Base-by-base conservation (phyloP, 140 eudicot species). In the Artemisia princeps region DNA sequence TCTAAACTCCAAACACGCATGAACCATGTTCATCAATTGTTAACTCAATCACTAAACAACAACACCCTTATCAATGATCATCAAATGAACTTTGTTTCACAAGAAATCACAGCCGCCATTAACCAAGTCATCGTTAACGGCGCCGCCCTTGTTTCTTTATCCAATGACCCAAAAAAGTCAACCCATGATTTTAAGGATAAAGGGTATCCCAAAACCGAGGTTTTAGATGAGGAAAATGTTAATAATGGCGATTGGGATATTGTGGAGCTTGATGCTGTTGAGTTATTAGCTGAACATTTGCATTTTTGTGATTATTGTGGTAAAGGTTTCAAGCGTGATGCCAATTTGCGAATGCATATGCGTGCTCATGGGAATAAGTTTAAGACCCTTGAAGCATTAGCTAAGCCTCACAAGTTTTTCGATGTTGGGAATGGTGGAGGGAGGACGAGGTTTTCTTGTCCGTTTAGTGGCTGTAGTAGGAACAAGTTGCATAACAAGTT, bases 321-420 rank as follows among this genome's bases (percentile, higher is more conserved):
- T 11, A 92, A 92, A 69, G 96, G 96, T 37, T 92, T 92, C 77
- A 92, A 88, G 74, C 90, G 98, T 7, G 98, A 92, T 64, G 98
- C 98, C 9, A 92, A 92, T 72, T 64, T 92, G 42, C 61, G 98
- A 56, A 92, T 88, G 98, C 98, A 92, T 48, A 92, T 85, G 98
- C 65, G 98, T 9, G 96, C 98, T 4, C 98, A 92, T 48, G 98
- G 98, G 0, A 79, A 92, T 45, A 81, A 78, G 67, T 92, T 74
- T 72, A 92, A 92, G 73, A 79, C 95, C 6, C 82, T 74, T 0
- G 94, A 83, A 53, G 95, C 98, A 5, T 75, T 88, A 7, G 65
- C 94, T 26, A 88, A 84, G 68, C 96, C 96, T 0, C 85, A 77
- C 52, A 82, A 76, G 44, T 63, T 37, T 7, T 45, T 10, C 10